phyloP scores from a whole-genome alignment of 495 filamentous ascomycete genomes.

The Penicillium soppii region DNA sequence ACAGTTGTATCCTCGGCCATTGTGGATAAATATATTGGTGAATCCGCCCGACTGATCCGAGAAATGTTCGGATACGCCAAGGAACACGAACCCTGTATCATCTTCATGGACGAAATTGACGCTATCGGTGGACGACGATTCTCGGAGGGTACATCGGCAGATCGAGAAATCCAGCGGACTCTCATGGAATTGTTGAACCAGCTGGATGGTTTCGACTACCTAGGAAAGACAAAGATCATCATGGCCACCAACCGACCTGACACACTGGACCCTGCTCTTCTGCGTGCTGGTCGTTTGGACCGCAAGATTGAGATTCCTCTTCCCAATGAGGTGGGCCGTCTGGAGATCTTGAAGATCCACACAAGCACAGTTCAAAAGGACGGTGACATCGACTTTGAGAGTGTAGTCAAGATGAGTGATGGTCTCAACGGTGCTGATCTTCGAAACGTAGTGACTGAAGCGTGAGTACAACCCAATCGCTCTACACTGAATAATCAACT shows the following conservation, averaged over 20 bases:
- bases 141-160: constrained; percentile 96
- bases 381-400: constrained; percentile 98
- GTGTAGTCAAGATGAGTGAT: constrained; percentile 99
- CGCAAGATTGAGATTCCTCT: constrained; percentile 98
- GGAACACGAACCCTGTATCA: constrained; percentile 99
- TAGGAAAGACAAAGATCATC: constrained; percentile 99
- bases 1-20: constrained; percentile 98
- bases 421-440: constrained; percentile 97
- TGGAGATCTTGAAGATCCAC: constrained; percentile 99
- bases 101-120: constrained; percentile 99
- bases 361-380: constrained; percentile 80
- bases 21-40: constrained; percentile 99
- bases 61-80: constrained; percentile 99
- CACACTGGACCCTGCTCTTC: constrained; percentile 91
- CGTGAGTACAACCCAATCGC: constrained; percentile 53
- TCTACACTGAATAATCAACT: constrained; percentile 17
- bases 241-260: constrained; percentile 99
- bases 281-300: constrained; percentile 92
- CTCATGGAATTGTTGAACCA: constrained; percentile 99
- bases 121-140: constrained; percentile 97
- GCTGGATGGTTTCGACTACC: constrained; percentile 97
- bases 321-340: constrained; percentile 95
- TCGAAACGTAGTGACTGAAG: constrained; percentile 97
- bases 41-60: constrained; percentile 94
- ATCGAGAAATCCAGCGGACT: constrained; percentile 98